Conservation (phyloP, 495 filamentous ascomycete species). For the Penicillium angulare region DNA sequence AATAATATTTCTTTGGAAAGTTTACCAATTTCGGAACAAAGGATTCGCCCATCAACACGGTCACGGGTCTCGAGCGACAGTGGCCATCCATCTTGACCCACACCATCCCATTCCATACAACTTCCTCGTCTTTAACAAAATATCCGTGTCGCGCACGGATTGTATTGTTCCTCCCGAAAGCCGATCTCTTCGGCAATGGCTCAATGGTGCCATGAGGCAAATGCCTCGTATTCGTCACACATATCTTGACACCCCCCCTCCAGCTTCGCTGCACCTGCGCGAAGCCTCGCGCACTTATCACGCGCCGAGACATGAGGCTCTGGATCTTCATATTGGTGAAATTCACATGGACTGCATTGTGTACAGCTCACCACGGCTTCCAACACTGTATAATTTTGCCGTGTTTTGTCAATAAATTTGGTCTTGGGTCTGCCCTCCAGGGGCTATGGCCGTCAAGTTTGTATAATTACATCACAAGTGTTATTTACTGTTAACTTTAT, state of each 20-base stretch:
- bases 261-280: background rate
- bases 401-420: too few species aligned
- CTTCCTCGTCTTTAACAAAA: too few species aligned
- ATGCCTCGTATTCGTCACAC: background rate
- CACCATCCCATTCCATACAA: too few species aligned
- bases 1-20: conserved; percentile 36
- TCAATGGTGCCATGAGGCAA: too few species aligned
- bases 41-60: conserved; percentile 19
- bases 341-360: background rate
- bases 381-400: background rate
- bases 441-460: background rate
- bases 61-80: conserved; percentile 17
- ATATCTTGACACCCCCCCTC: background rate
- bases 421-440: too few species aligned
- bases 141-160: too few species aligned
- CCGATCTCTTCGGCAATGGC: too few species aligned
- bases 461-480: background rate
- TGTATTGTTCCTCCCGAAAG: too few species aligned
- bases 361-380: background rate
- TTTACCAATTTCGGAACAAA: conserved; percentile 26
- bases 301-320: background rate
- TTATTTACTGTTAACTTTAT: background rate
- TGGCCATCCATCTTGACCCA: conserved; percentile 13
- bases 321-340: background rate
- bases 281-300: background rate